Evolutionary conservation across 2,329 filamentous ascomycete genomes (phyloP), one percentile per base, ranked within the genome.

Genomic region (Fusarium hainanense): DNA sequence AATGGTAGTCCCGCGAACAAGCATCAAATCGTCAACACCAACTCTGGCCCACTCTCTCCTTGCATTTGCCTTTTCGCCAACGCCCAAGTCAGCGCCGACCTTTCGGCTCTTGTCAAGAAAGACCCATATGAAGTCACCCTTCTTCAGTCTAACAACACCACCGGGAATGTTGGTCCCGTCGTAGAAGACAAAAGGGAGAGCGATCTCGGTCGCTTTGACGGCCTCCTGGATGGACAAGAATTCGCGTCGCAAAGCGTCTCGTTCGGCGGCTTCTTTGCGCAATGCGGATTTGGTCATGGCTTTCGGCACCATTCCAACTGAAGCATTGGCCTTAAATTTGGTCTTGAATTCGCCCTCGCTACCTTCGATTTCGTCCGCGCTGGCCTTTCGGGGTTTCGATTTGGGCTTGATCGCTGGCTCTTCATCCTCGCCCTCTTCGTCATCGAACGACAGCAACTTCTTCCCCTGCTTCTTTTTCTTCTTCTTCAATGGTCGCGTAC

Each of bases 171-270:
- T 95, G 23, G 93, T 93, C 18, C 96, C 96, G 73, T 98, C 95
- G 81, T 98, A 98, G 78, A 98, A 98, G 6, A 98, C 93, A 79
- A 98, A 99, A 0, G 96, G 96, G 32, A 99, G 91, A 18, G 92
- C 86, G 57, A 99, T 92, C 76, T 98, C 94, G 11, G 94, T 94
- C 21, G 89, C 89, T 81, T 97, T 97, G 70, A 98, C 92, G 0
- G 90, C 89, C 66, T 97, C 93, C 77, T 98, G 96, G 62, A 95
- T 87, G 12, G 84, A 84, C 47, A 97, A 79, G 74, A 97, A 99
- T 76, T 98, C 95, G 25, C 90, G 89, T 41, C 93, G 88, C 43
- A 98, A 80, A 0, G 93, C 87, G 16, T 96, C 93, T 64, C 92
- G 87, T 70, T 93, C 89, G 58, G 92, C 87, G 6, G 93, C 92